These are phyloP conservation scores for Venturia pyrina DNA, from an alignment of 2,329 filamentous ascomycete genomes.

Conservation along the genomic window DNA sequence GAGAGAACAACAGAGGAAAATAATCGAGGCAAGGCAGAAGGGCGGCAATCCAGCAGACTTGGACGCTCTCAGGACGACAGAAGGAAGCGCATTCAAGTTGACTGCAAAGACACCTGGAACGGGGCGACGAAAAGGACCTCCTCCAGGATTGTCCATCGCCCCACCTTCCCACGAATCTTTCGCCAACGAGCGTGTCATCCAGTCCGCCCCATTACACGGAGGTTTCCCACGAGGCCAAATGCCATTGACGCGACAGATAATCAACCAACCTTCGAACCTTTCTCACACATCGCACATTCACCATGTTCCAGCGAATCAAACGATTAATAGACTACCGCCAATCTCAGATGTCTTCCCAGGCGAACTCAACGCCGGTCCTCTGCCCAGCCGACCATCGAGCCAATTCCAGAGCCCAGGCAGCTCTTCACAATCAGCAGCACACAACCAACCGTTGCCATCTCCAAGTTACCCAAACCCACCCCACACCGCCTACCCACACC, in stretches of 20 bases:
- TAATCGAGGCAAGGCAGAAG: slow-evolving; percentile 90
- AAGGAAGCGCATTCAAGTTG: slow-evolving; percentile 31
- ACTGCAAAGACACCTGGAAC: slow-evolving; percentile 60
- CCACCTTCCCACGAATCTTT: slow-evolving; percentile 88
- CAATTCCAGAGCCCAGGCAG: slow-evolving; percentile 54
- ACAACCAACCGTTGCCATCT: slow-evolving; percentile 62
- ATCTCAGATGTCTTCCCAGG: slow-evolving; percentile 78
- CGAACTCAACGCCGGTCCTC: slow-evolving; percentile 18
- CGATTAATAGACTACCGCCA: slow-evolving; percentile 81
- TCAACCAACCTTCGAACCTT: slow-evolving; percentile 73
- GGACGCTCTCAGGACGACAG: slow-evolving; percentile 19
- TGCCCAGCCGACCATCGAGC: slow-evolving; percentile 19
- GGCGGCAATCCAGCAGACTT: slow-evolving; percentile 6
- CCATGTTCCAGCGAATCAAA: slow-evolving; percentile 79
- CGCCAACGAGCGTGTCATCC: slow-evolving; percentile 87
- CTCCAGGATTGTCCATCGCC: slow-evolving; percentile 87
- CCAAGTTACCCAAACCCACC: slow-evolving; percentile 52
- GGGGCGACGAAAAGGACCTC: slow-evolving; percentile 63
- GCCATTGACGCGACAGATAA: slow-evolving; percentile 51
- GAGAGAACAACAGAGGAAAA: slow-evolving; percentile 83
- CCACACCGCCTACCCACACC: slow-evolving; percentile 13
- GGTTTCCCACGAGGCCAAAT: slow-evolving; percentile 57
- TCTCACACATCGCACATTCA: slow-evolving; percentile 83
- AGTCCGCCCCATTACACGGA: slow-evolving; percentile 89
- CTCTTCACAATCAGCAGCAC: slow-evolving; percentile 49